phyloP scores from a whole-genome alignment of 208 protist species.

The Trypanosoma theileri region DNA sequence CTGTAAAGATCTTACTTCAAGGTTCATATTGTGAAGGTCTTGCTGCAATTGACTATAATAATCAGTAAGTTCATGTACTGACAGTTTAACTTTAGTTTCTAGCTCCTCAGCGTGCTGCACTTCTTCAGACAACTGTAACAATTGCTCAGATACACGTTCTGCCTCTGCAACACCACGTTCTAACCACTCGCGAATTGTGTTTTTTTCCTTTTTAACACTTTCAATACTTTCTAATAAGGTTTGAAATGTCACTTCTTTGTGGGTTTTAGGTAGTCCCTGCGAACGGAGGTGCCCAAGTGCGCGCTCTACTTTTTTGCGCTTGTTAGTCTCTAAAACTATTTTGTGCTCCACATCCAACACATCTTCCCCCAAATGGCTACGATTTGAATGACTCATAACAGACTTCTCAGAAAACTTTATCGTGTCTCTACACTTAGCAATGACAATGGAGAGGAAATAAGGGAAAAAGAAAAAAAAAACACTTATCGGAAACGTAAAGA shows the following conservation, averaged over 20 bases:
- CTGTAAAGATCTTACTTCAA: constrained; percentile 10
- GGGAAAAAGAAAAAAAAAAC: background rate
- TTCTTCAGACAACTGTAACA: constrained; percentile 14
- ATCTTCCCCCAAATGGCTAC: background rate
- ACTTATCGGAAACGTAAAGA: background rate
- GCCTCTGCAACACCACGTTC: constrained; percentile 30
- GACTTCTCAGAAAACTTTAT: background rate
- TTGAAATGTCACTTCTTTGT: background rate
- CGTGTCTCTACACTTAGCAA: background rate
- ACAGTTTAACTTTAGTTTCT: constrained; percentile 1
- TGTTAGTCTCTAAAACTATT: constrained; percentile 6
- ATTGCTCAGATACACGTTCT: constrained; percentile 20
- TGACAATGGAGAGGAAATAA: background rate
- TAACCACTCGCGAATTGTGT: constrained; percentile 19
- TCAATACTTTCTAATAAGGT: constrained; percentile 16
- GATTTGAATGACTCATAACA: background rate
- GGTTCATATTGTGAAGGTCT: constrained; percentile 2
- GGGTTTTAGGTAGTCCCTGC: background rate
- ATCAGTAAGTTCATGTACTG: constrained; percentile 6
- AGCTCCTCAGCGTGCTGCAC: constrained; percentile 7
- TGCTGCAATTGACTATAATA: constrained; percentile 13
- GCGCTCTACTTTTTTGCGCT: background rate
- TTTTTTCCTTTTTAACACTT: constrained; percentile 21
- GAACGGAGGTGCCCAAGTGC: background rate
- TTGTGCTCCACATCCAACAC: background rate